Evolutionary conservation across 2,329 filamentous ascomycete species (phyloP).

Genomic region (Microdochium bolleyi): DNA sequence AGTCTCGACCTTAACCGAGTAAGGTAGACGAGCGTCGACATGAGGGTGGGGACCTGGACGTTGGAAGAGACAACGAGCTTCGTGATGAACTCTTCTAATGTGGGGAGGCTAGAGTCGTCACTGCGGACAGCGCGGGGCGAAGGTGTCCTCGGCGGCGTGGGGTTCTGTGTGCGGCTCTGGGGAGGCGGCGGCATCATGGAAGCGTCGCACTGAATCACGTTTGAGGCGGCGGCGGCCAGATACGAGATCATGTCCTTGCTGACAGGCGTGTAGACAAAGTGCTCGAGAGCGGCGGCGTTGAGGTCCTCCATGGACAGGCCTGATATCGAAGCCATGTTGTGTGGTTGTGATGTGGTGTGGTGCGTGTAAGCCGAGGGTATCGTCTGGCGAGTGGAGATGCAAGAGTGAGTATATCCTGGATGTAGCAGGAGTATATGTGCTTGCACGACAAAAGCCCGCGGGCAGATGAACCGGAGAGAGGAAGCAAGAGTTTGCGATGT

Average conservation of each 20-base stretch:
- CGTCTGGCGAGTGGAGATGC: not conserved
- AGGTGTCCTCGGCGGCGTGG: conserved; percentile 43
- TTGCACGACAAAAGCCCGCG: not conserved
- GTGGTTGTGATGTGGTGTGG: conserved; percentile 14
- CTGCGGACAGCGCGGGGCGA: conserved; percentile 33
- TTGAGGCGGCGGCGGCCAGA: conserved; percentile 64
- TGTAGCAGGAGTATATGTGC: not conserved
- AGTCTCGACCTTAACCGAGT: conserved; percentile 74
- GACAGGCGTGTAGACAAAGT: conserved; percentile 73
- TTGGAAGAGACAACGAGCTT: conserved; percentile 88
- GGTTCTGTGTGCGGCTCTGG: conserved; percentile 27
- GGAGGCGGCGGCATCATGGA: conserved; percentile 41
- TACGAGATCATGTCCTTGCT: conserved; percentile 70
- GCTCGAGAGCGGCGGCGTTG: conserved; percentile 69
- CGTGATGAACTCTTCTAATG: conserved; percentile 83
- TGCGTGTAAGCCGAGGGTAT: not conserved
- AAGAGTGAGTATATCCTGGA: not conserved
- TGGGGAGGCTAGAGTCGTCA: conserved; percentile 56
- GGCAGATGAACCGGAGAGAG: not conserved
- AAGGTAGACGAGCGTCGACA: conserved; percentile 95
- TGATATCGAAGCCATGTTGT: conserved; percentile 37
- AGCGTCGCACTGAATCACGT: conserved; percentile 74
- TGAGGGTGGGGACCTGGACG: conserved; percentile 93
- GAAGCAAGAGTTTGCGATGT: not conserved
- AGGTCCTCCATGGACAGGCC: conserved; percentile 43